phyloP scores from a whole-genome alignment of 495 filamentous ascomycete species.

The Penicillium longicatenatum region DNA sequence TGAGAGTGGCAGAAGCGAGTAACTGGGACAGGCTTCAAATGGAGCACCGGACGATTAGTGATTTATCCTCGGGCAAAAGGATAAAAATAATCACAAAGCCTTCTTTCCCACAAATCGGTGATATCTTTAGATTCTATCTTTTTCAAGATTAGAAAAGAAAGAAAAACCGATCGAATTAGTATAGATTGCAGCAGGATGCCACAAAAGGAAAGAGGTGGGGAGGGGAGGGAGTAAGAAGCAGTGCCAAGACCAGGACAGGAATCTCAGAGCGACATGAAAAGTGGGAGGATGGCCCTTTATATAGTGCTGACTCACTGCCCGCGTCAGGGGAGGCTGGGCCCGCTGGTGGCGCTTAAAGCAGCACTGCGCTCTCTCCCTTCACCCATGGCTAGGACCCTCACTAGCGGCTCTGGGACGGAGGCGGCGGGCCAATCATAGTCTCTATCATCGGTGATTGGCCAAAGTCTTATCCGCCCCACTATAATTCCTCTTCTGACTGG shows the following conservation, averaged over 20 bases:
- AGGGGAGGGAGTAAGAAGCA: slow-evolving; percentile 31
- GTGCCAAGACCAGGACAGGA: slow-evolving; percentile 53
- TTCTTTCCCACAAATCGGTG: slow-evolving; percentile 15
- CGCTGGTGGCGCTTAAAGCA: slow-evolving; percentile 48
- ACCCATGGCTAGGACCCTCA: slow-evolving; percentile 34
- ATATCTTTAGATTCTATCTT: neutral
- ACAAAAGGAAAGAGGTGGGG: slow-evolving; percentile 22
- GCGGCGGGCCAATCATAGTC: slow-evolving; percentile 16
- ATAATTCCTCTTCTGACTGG: slow-evolving; percentile 27
- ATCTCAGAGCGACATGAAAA: slow-evolving; percentile 32
- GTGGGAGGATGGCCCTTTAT: slow-evolving; percentile 52
- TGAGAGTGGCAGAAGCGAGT: slow-evolving; percentile 26
- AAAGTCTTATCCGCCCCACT: slow-evolving; percentile 13
- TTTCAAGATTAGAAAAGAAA: slow-evolving; percentile 17
- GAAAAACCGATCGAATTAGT: slow-evolving; percentile 23
- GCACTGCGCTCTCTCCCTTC: slow-evolving; percentile 30
- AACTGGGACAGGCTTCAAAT: slow-evolving; percentile 30
- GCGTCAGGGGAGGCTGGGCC: slow-evolving; percentile 46
- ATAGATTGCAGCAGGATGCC: slow-evolving; percentile 14
- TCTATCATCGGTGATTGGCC: slow-evolving; percentile 14
- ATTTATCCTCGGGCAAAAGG: slow-evolving; percentile 16
- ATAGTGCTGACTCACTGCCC: slow-evolving; percentile 47
- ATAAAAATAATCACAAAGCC: slow-evolving; percentile 19
- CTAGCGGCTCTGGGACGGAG: slow-evolving; percentile 29
- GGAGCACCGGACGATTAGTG: neutral